Base-by-base conservation (phyloP, 768 basidiomycete species). In the Udeniomyces megalosporus region DNA sequence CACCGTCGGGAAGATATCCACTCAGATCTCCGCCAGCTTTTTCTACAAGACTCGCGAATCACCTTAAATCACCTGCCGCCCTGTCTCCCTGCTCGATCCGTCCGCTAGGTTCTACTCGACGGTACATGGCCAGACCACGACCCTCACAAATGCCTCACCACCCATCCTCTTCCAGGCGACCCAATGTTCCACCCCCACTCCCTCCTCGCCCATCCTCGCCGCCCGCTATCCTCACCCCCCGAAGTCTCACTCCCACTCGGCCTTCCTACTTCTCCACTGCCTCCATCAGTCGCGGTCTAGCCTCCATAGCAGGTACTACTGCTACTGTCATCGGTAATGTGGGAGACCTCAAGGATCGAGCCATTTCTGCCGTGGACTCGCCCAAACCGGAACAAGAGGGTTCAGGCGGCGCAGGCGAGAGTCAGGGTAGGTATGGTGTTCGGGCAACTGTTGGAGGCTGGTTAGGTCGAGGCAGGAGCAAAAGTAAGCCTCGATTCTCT, bases 291-390 rank as follows among this genome's bases (percentile, higher is more conserved):
- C 54, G 55, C 24, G 61, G 61, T 3, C 53, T 62, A 28, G 61
- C 61, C 8, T 54, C 54, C 22, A 4, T 62, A 10, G 61, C 61
- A 7, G 61, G 61, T 2, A 62, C 61, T 7, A 55, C 61, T 24
- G 54, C 47, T 11, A 50, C 61, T 4, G 61, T 56, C 22, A 55
- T 38, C 11, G 61, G 61, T 24, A 56, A 56, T 11, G 61, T 62
- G 24, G 54, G 54, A 20, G 52, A 55, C 26, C 4, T 50, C 8
- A 50, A 45, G 44, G 55, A 38, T 1, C 35, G 22, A 0, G 38
- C 55, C 4, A 22, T 20, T 14, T 17, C 22, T n/a, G 14, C 46
- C 14, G 50, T 48, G 48, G 58, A 35, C 48, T 24, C 47, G 8
- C 45, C 28, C 4, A 24, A 29, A 15, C 58, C 48, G n/a, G 5